Base-by-base conservation (phyloP, 2,329 filamentous ascomycete species). In the Fusarium sulawesiense region DNA sequence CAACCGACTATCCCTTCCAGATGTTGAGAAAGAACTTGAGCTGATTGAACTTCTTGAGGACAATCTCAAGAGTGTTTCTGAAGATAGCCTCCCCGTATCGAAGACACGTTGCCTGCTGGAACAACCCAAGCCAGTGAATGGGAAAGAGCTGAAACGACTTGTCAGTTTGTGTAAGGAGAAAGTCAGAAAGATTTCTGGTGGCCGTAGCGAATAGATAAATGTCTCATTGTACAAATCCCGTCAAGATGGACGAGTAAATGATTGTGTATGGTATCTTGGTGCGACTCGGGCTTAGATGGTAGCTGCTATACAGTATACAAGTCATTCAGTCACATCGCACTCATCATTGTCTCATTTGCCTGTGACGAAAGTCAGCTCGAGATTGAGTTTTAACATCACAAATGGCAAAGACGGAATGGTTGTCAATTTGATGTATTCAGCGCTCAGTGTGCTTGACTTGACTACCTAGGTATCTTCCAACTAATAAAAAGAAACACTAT, bases 91-190 rank as follows among this genome's bases (percentile, higher is more conserved):
- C 4, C 55, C 78, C 2, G 46, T 80, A 21, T 73, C 77, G 11
- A 76, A 71, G 44, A 72, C 64, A 14, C 60, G 68, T n/a, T 80
- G 78, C 23, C 50, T 60, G 3, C 65, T 80, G 18, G 73, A 79
- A 47, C 76, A 79, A 50, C 78, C 78, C 4, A 71, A 64, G 30
- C 78, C 78, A 4, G 64, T 80, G 7, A 70, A 75, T 56, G 75
- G 70, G 7, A 74, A 68, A 11, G 77, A 80, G 54, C 55, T 79
- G 55, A 76, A 66, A 60, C 68, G 77, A 25, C 60, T 80, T 9
- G 71, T 75, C 4, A 76, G 73, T 42, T 54, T 79, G 21, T 79
- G 76, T 53, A 75, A 73, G 47, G 70, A 73, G 13, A 77, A 67
- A 9, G 58, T 72, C 46, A 70, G 72, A 21, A 66, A 65, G 44